Evolutionary conservation across 176 grass and related monocot genomes (phyloP), one percentile per base, ranked within the genome.

Genomic region (Carex cristatella): DNA sequence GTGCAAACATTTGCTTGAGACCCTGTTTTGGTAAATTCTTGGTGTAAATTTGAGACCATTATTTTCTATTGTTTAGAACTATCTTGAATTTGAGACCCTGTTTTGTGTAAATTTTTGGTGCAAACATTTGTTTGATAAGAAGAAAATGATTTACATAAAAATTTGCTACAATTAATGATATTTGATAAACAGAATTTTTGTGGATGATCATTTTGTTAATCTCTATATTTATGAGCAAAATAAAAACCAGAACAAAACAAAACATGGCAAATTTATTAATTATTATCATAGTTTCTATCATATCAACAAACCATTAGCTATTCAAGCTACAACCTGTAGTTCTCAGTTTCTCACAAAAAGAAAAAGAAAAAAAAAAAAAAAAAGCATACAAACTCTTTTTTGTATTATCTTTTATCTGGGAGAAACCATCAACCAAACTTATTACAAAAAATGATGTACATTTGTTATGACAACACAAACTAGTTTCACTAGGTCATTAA

Each of bases 401-500:
- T 10, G 10, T 51, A 27, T 51, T 28, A 42, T 27, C 70, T 53
- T 73, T 74, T 19, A 74, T 28, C 2, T 51, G 70, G 44, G n/a
- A 53, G 44, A 74, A 74, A 14, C 44, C 18, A 13, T 42, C 42
- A 74, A 30, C n/a, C 23, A 0, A 28, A 57, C 74, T 78, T 56
- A 58, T 79, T 35, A 53, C 74, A 79, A 58, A 79, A 76, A 79
- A 57, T 51, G 51, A 79, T 58, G 27, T 55, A 76, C 72, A 57
- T 2, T 75, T 5, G 28, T 79, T 79, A 58, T 33, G 53, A 78
- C 6, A 78, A 33, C 74, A 37, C 10, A 58, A 79, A 79, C 5
- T 13, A 79, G 37, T 58, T 35, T 58, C 31, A 56, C 5, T 56
- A 18, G 51, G 28, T 18, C 28, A 57, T 11, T 78, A 9, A 33